These are phyloP conservation scores for Rhizopogon vinicolor DNA, from an alignment of 768 basidiomycete species.

Conservation along the genomic window DNA sequence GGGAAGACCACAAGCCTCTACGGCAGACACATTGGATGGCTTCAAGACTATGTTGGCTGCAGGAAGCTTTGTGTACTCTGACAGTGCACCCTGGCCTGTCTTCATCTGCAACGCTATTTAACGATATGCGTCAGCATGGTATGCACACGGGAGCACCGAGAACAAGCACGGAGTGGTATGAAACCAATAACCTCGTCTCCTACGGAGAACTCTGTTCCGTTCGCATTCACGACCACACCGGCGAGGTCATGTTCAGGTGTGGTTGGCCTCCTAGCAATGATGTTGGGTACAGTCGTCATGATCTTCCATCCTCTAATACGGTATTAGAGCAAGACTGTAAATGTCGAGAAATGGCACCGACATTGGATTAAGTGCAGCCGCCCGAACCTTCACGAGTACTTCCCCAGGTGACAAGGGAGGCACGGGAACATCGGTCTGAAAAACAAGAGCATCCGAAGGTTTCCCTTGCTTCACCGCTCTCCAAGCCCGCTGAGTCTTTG, in stretches of 20 bases:
- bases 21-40: slow-evolving; percentile 46
- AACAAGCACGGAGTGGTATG: slow-evolving; percentile 33
- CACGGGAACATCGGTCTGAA: slow-evolving; percentile 23
- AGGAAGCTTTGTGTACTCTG: slow-evolving; percentile 51
- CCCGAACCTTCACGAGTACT: slow-evolving; percentile 47
- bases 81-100: slow-evolving; percentile 50
- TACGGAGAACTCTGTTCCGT: slow-evolving; percentile 43
- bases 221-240: slow-evolving; percentile 55
- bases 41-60: slow-evolving; percentile 16
- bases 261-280: slow-evolving; percentile 43
- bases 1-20: slow-evolving; percentile 57
- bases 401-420: slow-evolving; percentile 34
- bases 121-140: neutral
- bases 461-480: slow-evolving; percentile 22
- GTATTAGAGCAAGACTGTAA: neutral
- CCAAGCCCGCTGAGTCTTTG: slow-evolving; percentile 26
- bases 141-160: neutral
- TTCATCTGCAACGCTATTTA: slow-evolving; percentile 25
- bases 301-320: slow-evolving; percentile 52
- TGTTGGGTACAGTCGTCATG: slow-evolving; percentile 44
- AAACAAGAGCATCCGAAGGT: slow-evolving; percentile 24
- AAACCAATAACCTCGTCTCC: slow-evolving; percentile 68
- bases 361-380: slow-evolving; percentile 68
- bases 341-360: slow-evolving; percentile 25
- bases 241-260: slow-evolving; percentile 60